Evolutionary conservation across 495 filamentous ascomycete species (phyloP).

Genomic region (Penicillium psychrofluorescens): DNA sequence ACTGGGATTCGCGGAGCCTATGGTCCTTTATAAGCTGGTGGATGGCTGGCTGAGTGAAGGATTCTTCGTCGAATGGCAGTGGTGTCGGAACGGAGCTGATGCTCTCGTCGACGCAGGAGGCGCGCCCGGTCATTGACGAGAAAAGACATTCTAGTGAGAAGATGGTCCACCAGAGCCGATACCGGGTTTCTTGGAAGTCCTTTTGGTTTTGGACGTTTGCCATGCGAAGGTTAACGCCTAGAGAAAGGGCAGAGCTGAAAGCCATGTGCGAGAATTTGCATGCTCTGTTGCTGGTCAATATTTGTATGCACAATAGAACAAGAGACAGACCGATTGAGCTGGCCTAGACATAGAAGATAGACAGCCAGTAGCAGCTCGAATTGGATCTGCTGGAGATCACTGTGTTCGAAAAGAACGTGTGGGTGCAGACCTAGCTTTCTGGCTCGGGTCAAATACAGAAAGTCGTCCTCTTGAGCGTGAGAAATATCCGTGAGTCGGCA

Average conservation of each 20-base stretch:
- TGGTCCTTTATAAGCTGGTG: slow-evolving; percentile 15
- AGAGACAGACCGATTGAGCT: slow-evolving; percentile 51
- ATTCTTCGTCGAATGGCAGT: slow-evolving; percentile 46
- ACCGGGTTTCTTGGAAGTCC: slow-evolving; percentile 49
- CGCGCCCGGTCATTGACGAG: slow-evolving; percentile 55
- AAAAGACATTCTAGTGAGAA: slow-evolving; percentile 51
- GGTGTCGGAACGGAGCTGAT: slow-evolving; percentile 49
- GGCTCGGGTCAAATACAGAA: slow-evolving; percentile 51
- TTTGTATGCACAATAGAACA: not conserved
- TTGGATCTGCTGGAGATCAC: slow-evolving; percentile 54
- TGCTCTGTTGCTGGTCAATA: slow-evolving; percentile 36
- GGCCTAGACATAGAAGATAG: slow-evolving; percentile 52
- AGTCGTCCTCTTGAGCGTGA: slow-evolving; percentile 37
- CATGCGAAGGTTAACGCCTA: slow-evolving; percentile 56
- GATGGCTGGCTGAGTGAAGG: slow-evolving; percentile 15
- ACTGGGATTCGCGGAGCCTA: slow-evolving; percentile 10
- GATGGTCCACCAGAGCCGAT: slow-evolving; percentile 59
- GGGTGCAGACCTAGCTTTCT: slow-evolving; percentile 44
- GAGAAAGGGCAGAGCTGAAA: slow-evolving; percentile 46
- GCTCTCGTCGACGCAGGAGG: slow-evolving; percentile 44
- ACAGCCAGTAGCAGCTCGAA: slow-evolving; percentile 45
- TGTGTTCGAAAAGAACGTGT: slow-evolving; percentile 45
- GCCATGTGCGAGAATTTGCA: slow-evolving; percentile 54
- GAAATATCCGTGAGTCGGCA: slow-evolving; percentile 33
- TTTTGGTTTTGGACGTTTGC: slow-evolving; percentile 38